Evolutionary conservation across 768 basidiomycete genomes (phyloP), one percentile per base, ranked within the genome.

Genomic region (Rhizopogon rudus): DNA sequence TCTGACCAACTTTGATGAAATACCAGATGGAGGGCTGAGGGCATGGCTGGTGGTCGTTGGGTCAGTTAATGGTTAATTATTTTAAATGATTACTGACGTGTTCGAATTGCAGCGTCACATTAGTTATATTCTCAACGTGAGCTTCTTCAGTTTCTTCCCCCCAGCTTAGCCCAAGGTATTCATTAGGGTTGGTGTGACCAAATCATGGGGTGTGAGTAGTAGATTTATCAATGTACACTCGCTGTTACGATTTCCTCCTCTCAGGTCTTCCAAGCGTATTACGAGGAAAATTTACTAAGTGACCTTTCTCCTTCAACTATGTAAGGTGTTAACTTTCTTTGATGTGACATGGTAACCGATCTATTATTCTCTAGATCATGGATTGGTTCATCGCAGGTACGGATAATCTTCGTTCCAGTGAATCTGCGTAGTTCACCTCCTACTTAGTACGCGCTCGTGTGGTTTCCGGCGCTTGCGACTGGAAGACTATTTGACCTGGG

Each of bases 401-500:
- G 61, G 55, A 20, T 56, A 35, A 10, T 6, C 44, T 40, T 13
- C 3, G 44, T 44, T 43, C 44, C 41, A 28, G 41, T 45, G 39
- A 51, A 33, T 48, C 31, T 42, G 16, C 10, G 50, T 29, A 8
- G 17, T 29, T 42, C n/a, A 49, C 13, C 2, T 9, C 46, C 16
- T 35, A 2, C 6, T 16, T 60, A 88, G 85, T 86, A 84, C 61
- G 74, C 85, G 10, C 74, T 87, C 0, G 69, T 81, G 6, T 87
- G 84, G 65, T 64, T 86, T 3, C 83, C 85, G 3, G 84, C 81
- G 9, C 68, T 91, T 6, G 33, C 87, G 44, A 75, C 79, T 3
- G 89, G 89, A 1, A 80, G 86, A 6, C 64, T 91, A 14, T 90
- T 91, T 67, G 89, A 92, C 66, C 65, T 88, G 42, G 89, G 89